These are phyloP conservation scores for Stagonosporopsis rhizophila DNA, from an alignment of 2,329 filamentous ascomycete genomes.

Conservation along the genomic window DNA sequence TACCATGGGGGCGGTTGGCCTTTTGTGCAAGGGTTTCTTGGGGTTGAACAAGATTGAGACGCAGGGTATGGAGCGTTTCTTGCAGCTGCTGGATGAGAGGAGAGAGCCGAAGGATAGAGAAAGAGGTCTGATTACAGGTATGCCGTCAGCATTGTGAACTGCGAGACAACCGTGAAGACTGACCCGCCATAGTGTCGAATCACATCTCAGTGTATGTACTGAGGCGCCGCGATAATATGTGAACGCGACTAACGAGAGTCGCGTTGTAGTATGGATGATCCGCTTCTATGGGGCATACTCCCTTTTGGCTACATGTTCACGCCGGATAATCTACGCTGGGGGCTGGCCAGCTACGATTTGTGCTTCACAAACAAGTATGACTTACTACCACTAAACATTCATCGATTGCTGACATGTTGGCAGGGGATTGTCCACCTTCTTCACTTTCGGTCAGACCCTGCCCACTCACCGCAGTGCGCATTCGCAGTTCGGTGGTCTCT, in stretches of 20 bases:
- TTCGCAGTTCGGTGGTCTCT: slow-evolving; percentile 81
- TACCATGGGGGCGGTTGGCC: slow-evolving; percentile 75
- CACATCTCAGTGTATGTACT: slow-evolving; percentile 84
- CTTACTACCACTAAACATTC: background rate
- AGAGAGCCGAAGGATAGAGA: slow-evolving; percentile 70
- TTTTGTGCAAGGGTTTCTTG: slow-evolving; percentile 76
- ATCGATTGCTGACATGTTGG: slow-evolving; percentile 20
- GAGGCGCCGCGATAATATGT: background rate
- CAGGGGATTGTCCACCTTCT: slow-evolving; percentile 78
- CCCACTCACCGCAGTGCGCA: slow-evolving; percentile 84
- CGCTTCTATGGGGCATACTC: slow-evolving; percentile 89
- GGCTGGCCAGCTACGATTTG: slow-evolving; percentile 91
- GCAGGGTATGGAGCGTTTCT: slow-evolving; percentile 76
- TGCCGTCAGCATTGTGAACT: slow-evolving; percentile 22
- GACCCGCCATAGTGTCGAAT: slow-evolving; percentile 71
- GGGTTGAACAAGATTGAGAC: slow-evolving; percentile 77
- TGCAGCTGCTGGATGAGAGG: slow-evolving; percentile 76
- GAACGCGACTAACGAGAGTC: slow-evolving; percentile 24
- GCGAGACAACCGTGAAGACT: slow-evolving; percentile 16
- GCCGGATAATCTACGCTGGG: slow-evolving; percentile 82
- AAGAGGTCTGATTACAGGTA: slow-evolving; percentile 84
- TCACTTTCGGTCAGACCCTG: slow-evolving; percentile 86
- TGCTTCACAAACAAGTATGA: slow-evolving; percentile 85
- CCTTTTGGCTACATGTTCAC: slow-evolving; percentile 76
- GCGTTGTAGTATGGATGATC: slow-evolving; percentile 80